These are phyloP conservation scores for Anastatica hierochuntica DNA, from an alignment of 345 rosid species.

Conservation along the genomic window DNA sequence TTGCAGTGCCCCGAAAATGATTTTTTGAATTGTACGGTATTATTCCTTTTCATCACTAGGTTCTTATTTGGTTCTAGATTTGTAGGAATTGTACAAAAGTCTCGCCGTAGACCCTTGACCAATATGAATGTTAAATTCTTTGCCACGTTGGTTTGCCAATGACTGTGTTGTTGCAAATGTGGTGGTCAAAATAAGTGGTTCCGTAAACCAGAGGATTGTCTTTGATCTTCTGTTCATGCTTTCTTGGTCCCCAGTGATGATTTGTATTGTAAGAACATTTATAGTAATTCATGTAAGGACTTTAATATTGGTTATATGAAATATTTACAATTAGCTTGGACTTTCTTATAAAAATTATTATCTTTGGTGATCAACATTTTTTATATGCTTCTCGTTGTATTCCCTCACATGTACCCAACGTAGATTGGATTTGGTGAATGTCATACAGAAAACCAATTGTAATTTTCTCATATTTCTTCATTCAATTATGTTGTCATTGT, in stretches of 20 bases:
- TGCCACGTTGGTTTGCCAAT: too few relatives aligned
- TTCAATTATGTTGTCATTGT: too few relatives aligned
- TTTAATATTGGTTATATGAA: neutral
- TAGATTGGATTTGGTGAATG: constrained; percentile 22
- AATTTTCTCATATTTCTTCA: too few relatives aligned
- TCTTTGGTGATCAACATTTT: constrained; percentile 12
- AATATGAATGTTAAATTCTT: too few relatives aligned
- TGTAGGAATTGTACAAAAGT: too few relatives aligned
- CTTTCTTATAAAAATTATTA: neutral
- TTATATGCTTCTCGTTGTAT: constrained; percentile 19
- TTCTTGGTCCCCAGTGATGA: constrained; percentile 19
- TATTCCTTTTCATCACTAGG: too few relatives aligned
- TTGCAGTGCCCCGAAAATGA: too few relatives aligned
- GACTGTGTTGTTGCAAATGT: too few relatives aligned
- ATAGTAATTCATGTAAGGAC: constrained; percentile 17
- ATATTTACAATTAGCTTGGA: neutral
- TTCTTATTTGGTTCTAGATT: too few relatives aligned
- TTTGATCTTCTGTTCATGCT: constrained; percentile 25
- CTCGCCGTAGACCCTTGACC: too few relatives aligned
- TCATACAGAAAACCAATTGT: too few relatives aligned
- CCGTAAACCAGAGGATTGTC: constrained; percentile 28
- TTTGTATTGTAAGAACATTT: constrained; percentile 24
- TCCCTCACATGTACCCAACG: constrained; percentile 22
- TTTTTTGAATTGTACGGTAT: too few relatives aligned
- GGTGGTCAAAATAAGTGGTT: constrained; percentile 26